phyloP scores from a whole-genome alignment of 768 basidiomycete genomes.

The Tephrocybe sp. region DNA sequence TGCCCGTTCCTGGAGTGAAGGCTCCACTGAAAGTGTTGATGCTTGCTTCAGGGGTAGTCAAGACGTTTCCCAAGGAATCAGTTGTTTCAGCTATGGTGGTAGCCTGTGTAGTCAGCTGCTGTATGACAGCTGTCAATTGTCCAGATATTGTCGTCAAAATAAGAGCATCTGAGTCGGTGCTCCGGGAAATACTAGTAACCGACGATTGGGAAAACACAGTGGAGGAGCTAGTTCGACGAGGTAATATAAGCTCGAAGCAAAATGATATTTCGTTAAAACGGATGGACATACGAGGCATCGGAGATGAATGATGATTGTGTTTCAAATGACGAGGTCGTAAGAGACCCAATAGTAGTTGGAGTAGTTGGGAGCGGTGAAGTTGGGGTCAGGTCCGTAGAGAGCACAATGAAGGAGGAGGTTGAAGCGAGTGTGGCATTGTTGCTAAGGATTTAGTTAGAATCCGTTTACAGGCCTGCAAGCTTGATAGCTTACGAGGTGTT shows the following conservation, averaged over 20 bases:
- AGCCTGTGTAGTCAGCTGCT: background rate
- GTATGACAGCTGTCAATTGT: background rate
- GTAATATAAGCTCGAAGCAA: background rate
- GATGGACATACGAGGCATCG: background rate
- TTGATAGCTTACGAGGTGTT: conserved; percentile 2
- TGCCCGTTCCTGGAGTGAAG: background rate
- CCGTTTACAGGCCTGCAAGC: too few species aligned
- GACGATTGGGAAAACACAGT: background rate
- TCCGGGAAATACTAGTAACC: background rate
- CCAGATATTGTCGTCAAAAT: background rate
- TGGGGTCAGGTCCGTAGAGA: background rate
- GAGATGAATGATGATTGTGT: background rate
- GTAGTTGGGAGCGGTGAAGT: background rate
- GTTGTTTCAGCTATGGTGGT: background rate
- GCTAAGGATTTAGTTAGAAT: background rate
- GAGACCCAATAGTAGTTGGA: background rate
- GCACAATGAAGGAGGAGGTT: background rate
- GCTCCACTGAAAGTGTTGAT: background rate
- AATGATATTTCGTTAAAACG: background rate
- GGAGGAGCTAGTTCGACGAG: background rate
- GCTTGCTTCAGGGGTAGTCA: background rate
- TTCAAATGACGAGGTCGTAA: background rate
- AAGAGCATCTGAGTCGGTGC: background rate
- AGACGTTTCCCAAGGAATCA: background rate
- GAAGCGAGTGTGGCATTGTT: conserved; percentile 5